phyloP scores from a whole-genome alignment of 148 eudicot species.

The Chenopodium formosanum region DNA sequence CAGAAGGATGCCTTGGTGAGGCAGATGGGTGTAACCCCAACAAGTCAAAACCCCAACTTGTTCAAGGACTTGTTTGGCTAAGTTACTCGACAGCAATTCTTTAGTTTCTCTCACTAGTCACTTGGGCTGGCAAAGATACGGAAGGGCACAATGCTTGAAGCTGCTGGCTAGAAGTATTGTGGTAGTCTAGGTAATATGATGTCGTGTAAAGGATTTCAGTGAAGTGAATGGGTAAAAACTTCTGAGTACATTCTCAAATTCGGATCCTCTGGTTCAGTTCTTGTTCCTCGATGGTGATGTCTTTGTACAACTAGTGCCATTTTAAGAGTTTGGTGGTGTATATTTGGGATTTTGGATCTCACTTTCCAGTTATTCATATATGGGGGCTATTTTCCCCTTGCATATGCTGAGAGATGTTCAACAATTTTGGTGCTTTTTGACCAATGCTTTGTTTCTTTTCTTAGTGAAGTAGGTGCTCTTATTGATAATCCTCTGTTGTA shows the following conservation, averaged over 20 bases:
- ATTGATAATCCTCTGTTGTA: slow-evolving; percentile 1
- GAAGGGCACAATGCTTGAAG: not conserved
- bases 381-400: not conserved
- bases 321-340: slow-evolving; percentile 30
- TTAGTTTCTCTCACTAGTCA: not conserved
- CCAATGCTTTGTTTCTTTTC: slow-evolving; percentile 4
- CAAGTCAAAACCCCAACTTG: slow-evolving; percentile 77
- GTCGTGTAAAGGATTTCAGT: slow-evolving; percentile 9
- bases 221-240: not conserved
- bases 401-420: slow-evolving; percentile 4
- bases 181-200: not conserved
- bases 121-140: too few relatives aligned
- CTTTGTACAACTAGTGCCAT: slow-evolving; percentile 8
- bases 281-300: slow-evolving; percentile 22
- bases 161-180: slow-evolving; percentile 1
- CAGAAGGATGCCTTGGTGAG: slow-evolving; percentile 85
- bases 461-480: slow-evolving; percentile 4
- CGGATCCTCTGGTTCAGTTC: not conserved
- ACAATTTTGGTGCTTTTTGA: slow-evolving; percentile 12
- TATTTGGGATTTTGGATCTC: slow-evolving; percentile 16
- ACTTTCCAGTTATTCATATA: slow-evolving; percentile 3
- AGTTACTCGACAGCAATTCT: slow-evolving; percentile 9
- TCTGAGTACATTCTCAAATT: not conserved
- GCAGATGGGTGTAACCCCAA: slow-evolving; percentile 84
- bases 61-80: slow-evolving; percentile 84